Percentiles rank a stretch among this genome's conserved stretches.
These are phyloP conservation scores for Nepenthes alata DNA, from an alignment of 179 eudicot species.

Conservation along the genomic window DNA sequence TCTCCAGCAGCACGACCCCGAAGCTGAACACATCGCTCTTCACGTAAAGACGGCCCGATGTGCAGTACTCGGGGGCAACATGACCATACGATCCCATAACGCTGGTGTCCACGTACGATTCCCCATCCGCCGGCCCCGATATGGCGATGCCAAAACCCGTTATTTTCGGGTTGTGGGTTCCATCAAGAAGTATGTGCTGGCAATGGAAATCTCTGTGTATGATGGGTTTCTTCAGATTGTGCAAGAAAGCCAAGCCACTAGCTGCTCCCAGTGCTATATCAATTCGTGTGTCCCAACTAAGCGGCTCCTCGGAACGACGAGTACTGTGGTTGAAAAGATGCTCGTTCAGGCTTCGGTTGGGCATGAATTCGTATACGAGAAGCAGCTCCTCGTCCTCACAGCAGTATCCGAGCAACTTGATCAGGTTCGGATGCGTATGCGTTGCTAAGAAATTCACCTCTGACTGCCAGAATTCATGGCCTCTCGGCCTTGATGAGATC, in stretches of 20 bases:
- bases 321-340: slow-evolving; percentile 34
- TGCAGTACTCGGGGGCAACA: slow-evolving; percentile 6
- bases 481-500: slow-evolving; percentile 23
- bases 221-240: slow-evolving; percentile 3
- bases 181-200: slow-evolving; percentile 9
- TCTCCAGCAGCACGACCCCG: slow-evolving; percentile 10
- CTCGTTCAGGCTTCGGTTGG: slow-evolving; percentile 60
- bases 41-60: slow-evolving; percentile 4
- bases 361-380: slow-evolving; percentile 62
- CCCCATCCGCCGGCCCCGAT: slow-evolving; percentile 3
- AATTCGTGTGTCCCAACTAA: slow-evolving; percentile 8
- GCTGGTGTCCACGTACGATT: slow-evolving; percentile 5
- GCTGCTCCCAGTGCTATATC: slow-evolving; percentile 11
- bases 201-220: slow-evolving; percentile 9
- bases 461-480: slow-evolving; percentile 47
- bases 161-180: slow-evolving; percentile 5
- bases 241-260: slow-evolving; percentile 7
- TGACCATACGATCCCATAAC: slow-evolving; percentile 10
- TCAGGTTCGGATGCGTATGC: slow-evolving; percentile 66
- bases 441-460: slow-evolving; percentile 70
- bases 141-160: slow-evolving; percentile 10
- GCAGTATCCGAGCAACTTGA: slow-evolving; percentile 60
- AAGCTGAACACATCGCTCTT: slow-evolving; percentile 12
- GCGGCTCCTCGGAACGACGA: neutral
- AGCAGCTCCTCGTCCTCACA: slow-evolving; percentile 56